Evolutionary conservation across 2,329 filamentous ascomycete genomes (phyloP), one percentile per base, ranked within the genome.

Genomic region (Botrytis paeoniae): DNA sequence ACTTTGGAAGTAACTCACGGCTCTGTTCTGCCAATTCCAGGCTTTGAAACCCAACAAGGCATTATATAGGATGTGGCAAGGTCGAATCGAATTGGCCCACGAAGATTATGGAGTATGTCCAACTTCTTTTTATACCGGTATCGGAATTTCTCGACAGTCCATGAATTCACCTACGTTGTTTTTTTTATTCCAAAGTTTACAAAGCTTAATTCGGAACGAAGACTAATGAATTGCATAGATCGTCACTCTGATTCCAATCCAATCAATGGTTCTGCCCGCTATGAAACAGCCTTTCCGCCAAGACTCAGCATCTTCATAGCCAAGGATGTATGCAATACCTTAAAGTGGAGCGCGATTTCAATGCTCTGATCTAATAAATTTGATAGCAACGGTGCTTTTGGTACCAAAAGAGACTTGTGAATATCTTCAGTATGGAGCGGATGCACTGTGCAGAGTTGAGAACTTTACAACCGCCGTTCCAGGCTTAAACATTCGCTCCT

Each of bases 401-500:
- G 41, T 43, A 20, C 16, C 4, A 45, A 59, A 75, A 2, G 78
- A 75, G 12, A 69, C 73, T 29, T 63, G 61, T 32, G 74, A 70
- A 76, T 75, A 73, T 74, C 82, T 83, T 78, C 81, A 80, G 0
- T 82, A 82, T 66, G 79, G 82, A 73, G 80, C 81, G 61, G 78
- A 32, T 80, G 81, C n/a, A n/a, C n/a, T n/a, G n/a, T n/a, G n/a
- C 76, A 76, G 80, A 54, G 81, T 80, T 2, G 80, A 82, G 65
- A 81, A 80, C 16, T 69, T 60, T 20, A 14, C 37, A 22, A 37
- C 22, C 3, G 51, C 39, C 4, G 35, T 57, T 0, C 5, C 14
- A 25, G 66, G 51, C 1, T 69, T n/a, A n/a, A 32, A 12, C 10
- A 8, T 22, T 43, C 43, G 37, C 51, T 69, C 4, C 25, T n/a